Conservation (phyloP, 2,329 filamentous ascomycete genomes). For the Remersonia thermophila region DNA sequence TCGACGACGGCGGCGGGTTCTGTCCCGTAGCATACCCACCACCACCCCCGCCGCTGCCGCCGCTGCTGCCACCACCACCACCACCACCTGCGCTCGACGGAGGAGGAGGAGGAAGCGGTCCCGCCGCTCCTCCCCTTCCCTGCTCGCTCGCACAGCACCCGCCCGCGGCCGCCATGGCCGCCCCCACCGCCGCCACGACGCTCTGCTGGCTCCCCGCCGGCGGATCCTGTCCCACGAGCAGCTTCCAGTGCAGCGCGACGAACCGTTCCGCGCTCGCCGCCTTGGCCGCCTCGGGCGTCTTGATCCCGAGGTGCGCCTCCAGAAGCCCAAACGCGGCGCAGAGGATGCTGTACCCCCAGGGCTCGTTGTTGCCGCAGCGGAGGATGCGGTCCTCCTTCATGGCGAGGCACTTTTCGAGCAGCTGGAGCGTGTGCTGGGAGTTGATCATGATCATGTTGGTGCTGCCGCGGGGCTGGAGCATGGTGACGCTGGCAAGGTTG, state of each 20-base stretch:
- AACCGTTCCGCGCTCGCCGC: conserved; percentile 47
- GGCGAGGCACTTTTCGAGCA: conserved; percentile 48
- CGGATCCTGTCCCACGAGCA: conserved; percentile 42
- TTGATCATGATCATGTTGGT: conserved; percentile 52
- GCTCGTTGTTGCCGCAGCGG: conserved; percentile 51
- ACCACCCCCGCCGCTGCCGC: not conserved
- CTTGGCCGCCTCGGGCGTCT: conserved; percentile 44
- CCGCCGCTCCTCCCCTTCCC: too few species aligned
- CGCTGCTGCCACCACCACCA: not conserved
- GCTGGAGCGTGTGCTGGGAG: conserved; percentile 44
- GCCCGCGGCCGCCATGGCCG: too few species aligned
- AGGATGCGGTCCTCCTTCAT: conserved; percentile 51
- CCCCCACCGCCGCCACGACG: too few species aligned
- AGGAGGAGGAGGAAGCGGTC: too few species aligned
- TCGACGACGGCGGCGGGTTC: not conserved
- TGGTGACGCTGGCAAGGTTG: conserved; percentile 48
- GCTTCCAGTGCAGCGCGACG: conserved; percentile 44
- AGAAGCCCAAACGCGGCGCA: conserved; percentile 47
- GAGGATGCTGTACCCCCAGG: conserved; percentile 53
- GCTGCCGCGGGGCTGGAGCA: conserved; percentile 46
- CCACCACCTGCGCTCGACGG: not conserved
- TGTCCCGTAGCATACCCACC: not conserved
- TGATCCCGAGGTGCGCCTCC: conserved; percentile 46
- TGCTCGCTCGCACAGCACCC: too few species aligned
- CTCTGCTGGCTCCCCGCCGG: conserved; percentile 17